Conservation (phyloP, 768 basidiomycete species). For the Sporobolomyces roseus region DNA sequence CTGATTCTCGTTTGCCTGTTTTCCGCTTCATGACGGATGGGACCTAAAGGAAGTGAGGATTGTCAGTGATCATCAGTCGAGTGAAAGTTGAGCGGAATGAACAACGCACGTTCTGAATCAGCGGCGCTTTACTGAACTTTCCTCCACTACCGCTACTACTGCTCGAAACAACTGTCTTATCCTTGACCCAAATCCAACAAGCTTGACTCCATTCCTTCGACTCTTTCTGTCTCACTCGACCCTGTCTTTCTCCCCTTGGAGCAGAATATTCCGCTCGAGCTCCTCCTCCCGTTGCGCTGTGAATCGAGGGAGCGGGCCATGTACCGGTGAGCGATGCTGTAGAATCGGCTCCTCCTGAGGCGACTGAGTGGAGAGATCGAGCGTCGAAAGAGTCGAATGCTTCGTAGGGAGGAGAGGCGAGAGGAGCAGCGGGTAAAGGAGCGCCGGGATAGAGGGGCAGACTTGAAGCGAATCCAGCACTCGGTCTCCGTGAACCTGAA, state of each 20-base stretch:
- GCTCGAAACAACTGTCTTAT: neutral
- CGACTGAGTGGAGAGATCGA: conserved; percentile 23
- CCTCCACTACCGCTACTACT: neutral
- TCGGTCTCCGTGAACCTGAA: neutral
- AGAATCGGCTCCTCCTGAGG: neutral
- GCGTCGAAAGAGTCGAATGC: conserved; percentile 15
- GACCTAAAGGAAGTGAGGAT: conserved; percentile 9
- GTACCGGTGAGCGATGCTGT: too few relatives aligned
- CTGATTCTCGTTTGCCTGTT: conserved; percentile 26
- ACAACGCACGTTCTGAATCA: conserved; percentile 24
- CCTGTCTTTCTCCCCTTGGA: neutral
- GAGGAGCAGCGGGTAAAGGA: neutral
- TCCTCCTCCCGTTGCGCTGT: neutral
- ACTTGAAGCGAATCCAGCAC: conserved; percentile 4
- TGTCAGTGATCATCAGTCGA: neutral
- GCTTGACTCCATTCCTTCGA: conserved; percentile 41
- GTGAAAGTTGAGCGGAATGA: neutral
- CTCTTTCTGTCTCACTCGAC: conserved; percentile 23
- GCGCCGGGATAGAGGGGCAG: conserved; percentile 24
- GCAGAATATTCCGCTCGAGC: conserved; percentile 10
- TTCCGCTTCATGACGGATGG: conserved; percentile 39
- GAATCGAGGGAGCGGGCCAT: neutral
- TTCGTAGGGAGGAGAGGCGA: neutral
- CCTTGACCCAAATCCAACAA: conserved; percentile 36
- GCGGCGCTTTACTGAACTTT: conserved; percentile 34